A percentile compares a stretch with the other conserved stretches of the same genome.
Conservation (phyloP, 2,329 filamentous ascomycete genomes). For the Cadophora sp. region DNA sequence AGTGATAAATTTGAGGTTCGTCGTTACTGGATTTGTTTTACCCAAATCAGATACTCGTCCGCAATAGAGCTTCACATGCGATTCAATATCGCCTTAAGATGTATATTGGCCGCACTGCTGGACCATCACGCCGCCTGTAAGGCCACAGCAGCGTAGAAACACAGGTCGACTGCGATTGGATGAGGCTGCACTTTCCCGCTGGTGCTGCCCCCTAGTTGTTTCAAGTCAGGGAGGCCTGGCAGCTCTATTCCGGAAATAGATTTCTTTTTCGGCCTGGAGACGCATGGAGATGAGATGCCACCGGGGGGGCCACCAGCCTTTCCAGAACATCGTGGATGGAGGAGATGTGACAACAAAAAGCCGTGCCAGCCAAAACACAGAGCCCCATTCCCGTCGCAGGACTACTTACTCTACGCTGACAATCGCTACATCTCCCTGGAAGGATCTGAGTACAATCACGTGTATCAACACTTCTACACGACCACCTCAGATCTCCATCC, state of each 20-base stretch:
- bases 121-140: neutral
- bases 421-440: too few species aligned
- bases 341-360: neutral
- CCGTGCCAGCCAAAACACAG: slow-evolving; percentile 9
- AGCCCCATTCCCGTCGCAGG: slow-evolving; percentile 14
- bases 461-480: neutral
- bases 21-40: neutral
- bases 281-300: neutral
- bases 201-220: slow-evolving; percentile 21
- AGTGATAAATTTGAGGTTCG: neutral
- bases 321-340: slow-evolving; percentile 14
- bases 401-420: neutral
- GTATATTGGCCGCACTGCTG: slow-evolving; percentile 1
- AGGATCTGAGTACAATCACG: neutral
- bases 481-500: slow-evolving; percentile 2
- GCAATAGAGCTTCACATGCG: slow-evolving; percentile 7
- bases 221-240: slow-evolving; percentile 28
- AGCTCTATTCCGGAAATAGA: slow-evolving; percentile 27
- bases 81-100: neutral
- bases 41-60: too few species aligned
- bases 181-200: slow-evolving; percentile 5
- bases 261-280: slow-evolving; percentile 16
- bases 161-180: slow-evolving; percentile 14
- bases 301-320: neutral
- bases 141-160: slow-evolving; percentile 19